Conservation (phyloP, 2,329 filamentous ascomycete species). For the Teratosphaeria destructans region DNA sequence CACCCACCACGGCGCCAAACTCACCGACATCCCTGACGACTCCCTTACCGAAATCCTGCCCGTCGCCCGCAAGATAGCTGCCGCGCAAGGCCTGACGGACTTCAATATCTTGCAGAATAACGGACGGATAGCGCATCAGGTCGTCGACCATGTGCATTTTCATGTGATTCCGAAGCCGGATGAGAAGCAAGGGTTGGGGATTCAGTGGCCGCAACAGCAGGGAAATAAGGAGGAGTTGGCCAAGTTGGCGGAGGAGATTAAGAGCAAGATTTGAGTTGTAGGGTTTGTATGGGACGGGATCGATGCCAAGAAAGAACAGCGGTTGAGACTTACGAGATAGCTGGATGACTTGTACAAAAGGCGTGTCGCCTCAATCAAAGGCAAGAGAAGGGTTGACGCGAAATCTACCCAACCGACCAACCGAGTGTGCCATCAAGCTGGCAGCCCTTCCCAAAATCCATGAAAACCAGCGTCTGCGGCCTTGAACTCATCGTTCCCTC, state of each 20-base stretch:
- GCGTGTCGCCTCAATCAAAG: background rate
- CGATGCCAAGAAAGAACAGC: background rate
- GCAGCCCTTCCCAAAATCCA: no score
- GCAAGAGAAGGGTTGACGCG: background rate
- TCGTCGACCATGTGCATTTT: conserved; percentile 81
- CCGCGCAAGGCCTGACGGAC: conserved; percentile 63
- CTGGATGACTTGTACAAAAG: background rate
- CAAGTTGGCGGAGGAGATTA: conserved; percentile 70
- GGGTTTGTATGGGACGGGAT: background rate
- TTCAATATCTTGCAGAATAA: conserved; percentile 98
- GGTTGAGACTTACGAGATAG: background rate
- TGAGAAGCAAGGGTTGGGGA: conserved; percentile 62
- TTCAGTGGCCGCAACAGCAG: conserved; percentile 67
- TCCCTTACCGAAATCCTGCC: conserved; percentile 73
- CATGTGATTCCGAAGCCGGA: conserved; percentile 98
- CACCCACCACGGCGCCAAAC: conserved; percentile 85
- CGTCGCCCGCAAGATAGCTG: conserved; percentile 76
- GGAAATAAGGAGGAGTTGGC: conserved; percentile 76
- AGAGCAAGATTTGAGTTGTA: conserved; percentile 68
- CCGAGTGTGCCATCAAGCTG: no score
- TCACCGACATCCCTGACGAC: conserved; percentile 87
- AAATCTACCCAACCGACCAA: no score
- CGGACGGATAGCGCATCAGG: conserved; percentile 79
- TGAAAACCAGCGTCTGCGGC: background rate
- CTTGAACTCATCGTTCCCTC: background rate